phyloP scores from a whole-genome alignment of 2,329 filamentous ascomycete genomes.

The Hymenoscyphus infarciens region DNA sequence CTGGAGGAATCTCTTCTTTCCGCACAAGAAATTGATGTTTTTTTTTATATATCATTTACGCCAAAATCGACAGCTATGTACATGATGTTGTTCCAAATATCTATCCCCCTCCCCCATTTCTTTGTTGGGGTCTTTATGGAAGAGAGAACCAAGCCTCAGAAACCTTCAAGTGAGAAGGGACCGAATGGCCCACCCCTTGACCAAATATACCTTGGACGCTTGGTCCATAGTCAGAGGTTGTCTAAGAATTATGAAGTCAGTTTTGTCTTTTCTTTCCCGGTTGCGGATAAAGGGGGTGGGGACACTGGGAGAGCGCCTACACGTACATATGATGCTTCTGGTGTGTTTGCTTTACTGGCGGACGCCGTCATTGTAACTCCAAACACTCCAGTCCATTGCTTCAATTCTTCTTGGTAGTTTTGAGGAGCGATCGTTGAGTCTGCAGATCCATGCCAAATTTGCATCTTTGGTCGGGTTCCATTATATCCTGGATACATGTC shows the following conservation, averaged over 20 bases:
- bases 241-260: background rate
- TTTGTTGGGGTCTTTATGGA: background rate
- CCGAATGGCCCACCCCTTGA: slow-evolving; percentile 23
- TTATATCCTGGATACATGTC: slow-evolving; percentile 39
- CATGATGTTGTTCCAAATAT: background rate
- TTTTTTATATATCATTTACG: background rate
- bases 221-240: slow-evolving; percentile 21
- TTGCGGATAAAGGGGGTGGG: no score
- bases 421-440: slow-evolving; percentile 39
- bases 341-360: slow-evolving; percentile 15
- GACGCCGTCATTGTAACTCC: slow-evolving; percentile 22
- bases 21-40: background rate
- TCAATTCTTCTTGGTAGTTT: slow-evolving; percentile 43
- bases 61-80: background rate
- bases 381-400: slow-evolving; percentile 48
- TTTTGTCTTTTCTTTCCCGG: background rate
- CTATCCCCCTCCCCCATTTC: background rate
- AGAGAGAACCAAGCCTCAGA: slow-evolving; percentile 23
- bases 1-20: background rate
- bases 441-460: slow-evolving; percentile 37
- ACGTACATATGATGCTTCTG: slow-evolving; percentile 16
- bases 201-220: slow-evolving; percentile 24
- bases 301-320: no score
- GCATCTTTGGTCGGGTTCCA: slow-evolving; percentile 28
- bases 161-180: slow-evolving; percentile 20